Evolutionary conservation across 768 basidiomycete species (phyloP).

Genomic region (Tricholoma matsutake): DNA sequence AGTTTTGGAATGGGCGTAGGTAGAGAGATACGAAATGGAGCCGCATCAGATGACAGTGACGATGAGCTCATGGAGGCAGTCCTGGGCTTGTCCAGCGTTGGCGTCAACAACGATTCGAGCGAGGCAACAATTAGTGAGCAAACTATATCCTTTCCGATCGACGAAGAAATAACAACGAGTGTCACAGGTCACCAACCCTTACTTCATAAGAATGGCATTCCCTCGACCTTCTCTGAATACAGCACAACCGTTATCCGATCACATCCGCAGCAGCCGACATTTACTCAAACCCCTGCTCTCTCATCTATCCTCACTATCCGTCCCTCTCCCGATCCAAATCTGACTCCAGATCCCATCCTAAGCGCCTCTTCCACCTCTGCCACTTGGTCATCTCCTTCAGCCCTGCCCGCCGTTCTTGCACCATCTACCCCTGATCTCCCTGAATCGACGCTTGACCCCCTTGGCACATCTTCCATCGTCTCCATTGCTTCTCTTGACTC

Average conservation of each 20-base stretch:
- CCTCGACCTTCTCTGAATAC: conserved; percentile 51
- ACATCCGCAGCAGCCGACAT: conserved; percentile 37
- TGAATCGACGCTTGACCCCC: conserved; percentile 31
- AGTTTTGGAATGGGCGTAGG: conserved; percentile 79
- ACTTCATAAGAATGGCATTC: conserved; percentile 35
- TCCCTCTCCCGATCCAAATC: conserved; percentile 50
- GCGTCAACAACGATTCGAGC: conserved; percentile 47
- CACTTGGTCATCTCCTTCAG: conserved; percentile 16
- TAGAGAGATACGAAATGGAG: conserved; percentile 48
- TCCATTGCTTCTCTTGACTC: conserved; percentile 60
- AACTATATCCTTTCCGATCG: conserved; percentile 4
- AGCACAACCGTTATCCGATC: conserved; percentile 66
- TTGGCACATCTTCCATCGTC: conserved; percentile 44
- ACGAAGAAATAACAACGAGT: conserved; percentile 12
- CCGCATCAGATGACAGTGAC: conserved; percentile 56
- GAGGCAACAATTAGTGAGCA: conserved; percentile 37
- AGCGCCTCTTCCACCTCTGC: conserved; percentile 30
- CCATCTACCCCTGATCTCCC: conserved; percentile 5
- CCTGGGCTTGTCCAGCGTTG: conserved; percentile 47
- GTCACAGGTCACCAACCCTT: conserved; percentile 54
- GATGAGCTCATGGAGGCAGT: conserved; percentile 68
- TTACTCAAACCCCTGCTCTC: conserved; percentile 46
- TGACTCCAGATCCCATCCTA: conserved; percentile 36
- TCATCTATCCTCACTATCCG: conserved; percentile 76
- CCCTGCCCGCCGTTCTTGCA: conserved; percentile 18